Base-by-base conservation (phyloP, 345 rosid genomes). In the Citrus australasica region DNA sequence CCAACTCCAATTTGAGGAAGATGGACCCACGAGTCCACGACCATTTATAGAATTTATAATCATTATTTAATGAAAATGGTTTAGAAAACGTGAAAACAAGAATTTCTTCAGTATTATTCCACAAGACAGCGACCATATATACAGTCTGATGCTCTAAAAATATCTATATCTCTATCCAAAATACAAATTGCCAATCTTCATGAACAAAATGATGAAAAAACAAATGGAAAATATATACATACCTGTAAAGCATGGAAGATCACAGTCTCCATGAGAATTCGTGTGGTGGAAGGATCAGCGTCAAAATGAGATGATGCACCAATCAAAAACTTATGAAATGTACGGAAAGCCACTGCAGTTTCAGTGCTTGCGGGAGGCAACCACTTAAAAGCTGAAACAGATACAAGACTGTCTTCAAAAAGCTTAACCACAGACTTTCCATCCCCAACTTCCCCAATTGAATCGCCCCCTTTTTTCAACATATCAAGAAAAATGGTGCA, bases 291-390 rank as follows among this genome's bases (percentile, higher is more conserved):
- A 82, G 93, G 88, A 84, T 91, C 90, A 51, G 75, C 73, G 71
- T 90, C 91, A 22, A 84, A 83, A 79, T 91, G 99, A 78, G 93
- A 83, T 22, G 97, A 94, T 17, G 88, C 85, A 76, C 93, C 92
- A 28, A 93, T 87, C 83, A 93, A 82, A 82, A 95, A 93, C 86
- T 91, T 95, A 86, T 95, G 94, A 67, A 88, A 91, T 74, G 89
- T 83, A 27, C 94, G 99, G 82, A 92, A 92, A 25, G 97, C 99
- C 80, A 93, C 88, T 1, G 91, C 89, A 76, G 99, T 95, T 87
- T 95, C 99, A n/a, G 94, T 80, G 85, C 98, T 93, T 91, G 93
- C 89, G 16, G 97, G 89, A 81, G 99, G 94, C 85, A 95, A 83
- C 99, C 99, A 95, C 78, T 90, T 92, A 82, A 93, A 93, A 77